Percentiles rank a stretch among this genome's conserved stretches.
Conservation (phyloP, 768 basidiomycete genomes). For the Lentinula sp. region DNA sequence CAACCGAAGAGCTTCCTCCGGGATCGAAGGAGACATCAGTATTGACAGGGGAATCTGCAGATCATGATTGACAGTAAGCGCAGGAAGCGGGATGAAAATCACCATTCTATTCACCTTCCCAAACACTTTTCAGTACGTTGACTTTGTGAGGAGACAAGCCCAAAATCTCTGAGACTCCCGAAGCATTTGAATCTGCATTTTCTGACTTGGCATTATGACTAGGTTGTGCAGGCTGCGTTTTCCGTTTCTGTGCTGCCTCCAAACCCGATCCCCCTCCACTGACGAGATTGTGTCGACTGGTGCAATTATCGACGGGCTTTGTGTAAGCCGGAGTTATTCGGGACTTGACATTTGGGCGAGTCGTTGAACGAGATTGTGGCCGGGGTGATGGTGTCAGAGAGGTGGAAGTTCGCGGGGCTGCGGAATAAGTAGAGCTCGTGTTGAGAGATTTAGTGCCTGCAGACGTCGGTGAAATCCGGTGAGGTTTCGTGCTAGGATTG, state of each 20-base stretch:
- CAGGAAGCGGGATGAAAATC: not conserved
- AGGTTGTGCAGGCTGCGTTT: not conserved
- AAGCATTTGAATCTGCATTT: not conserved
- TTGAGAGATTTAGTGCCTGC: not conserved
- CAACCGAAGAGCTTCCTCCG: not conserved
- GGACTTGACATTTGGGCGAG: not conserved
- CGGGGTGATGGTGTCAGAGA: not conserved
- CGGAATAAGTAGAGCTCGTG: not conserved
- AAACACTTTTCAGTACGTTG: not conserved
- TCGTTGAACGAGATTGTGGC: not conserved
- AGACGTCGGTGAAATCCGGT: not conserved
- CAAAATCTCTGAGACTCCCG: not conserved
- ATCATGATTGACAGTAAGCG: not conserved
- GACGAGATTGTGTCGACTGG: not conserved
- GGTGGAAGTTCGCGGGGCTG: not conserved
- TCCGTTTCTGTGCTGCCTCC: not conserved
- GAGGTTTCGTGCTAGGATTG: not conserved
- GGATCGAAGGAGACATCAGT: not conserved
- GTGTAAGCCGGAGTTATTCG: not conserved
- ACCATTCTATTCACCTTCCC: not conserved
- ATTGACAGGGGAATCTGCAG: not conserved
- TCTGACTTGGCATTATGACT: not conserved
- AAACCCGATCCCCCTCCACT: not conserved
- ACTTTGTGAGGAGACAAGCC: not conserved
- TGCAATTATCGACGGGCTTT: not conserved